phyloP scores from a whole-genome alignment of 768 basidiomycete genomes.

The Suillus luteus region DNA sequence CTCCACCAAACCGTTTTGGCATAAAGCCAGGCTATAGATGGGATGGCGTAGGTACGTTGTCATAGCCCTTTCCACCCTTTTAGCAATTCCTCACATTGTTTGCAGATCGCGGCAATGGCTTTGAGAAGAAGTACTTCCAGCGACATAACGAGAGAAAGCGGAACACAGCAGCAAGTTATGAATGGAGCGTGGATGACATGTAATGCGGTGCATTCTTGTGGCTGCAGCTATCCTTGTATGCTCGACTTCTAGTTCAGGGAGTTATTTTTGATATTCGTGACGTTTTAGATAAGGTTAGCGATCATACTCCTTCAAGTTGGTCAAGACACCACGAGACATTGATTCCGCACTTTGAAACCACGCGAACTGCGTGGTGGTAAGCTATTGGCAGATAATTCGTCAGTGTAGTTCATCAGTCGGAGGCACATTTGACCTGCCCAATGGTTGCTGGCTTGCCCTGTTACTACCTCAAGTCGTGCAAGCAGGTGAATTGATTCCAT shows the following conservation, averaged over 20 bases:
- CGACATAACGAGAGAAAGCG: constrained; percentile 74
- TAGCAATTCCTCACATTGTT: constrained; percentile 7
- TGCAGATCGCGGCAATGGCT: constrained; percentile 88
- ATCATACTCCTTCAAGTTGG: neutral
- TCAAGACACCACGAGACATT: constrained; percentile 6
- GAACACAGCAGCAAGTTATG: constrained; percentile 68
- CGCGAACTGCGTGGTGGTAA: neutral
- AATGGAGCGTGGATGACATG: constrained; percentile 95
- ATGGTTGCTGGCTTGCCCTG: neutral
- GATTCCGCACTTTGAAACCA: constrained; percentile 4
- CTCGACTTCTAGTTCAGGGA: neutral
- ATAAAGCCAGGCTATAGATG: constrained; percentile 96
- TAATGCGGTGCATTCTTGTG: constrained; percentile 36
- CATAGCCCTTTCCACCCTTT: constrained; percentile 3
- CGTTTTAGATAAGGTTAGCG: constrained; percentile 6
- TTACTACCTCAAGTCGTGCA: neutral
- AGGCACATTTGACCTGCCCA: neutral
- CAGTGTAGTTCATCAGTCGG: neutral
- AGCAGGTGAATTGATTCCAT: neutral
- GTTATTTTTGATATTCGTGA: neutral
- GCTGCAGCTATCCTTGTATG: constrained; percentile 1
- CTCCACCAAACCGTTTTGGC: constrained; percentile 93
- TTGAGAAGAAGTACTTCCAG: constrained; percentile 92
- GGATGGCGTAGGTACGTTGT: constrained; percentile 90
- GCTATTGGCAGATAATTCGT: neutral